These are phyloP conservation scores for Pichia paraexigua DNA, from an alignment of 805 yeast species.

Conservation along the genomic window DNA sequence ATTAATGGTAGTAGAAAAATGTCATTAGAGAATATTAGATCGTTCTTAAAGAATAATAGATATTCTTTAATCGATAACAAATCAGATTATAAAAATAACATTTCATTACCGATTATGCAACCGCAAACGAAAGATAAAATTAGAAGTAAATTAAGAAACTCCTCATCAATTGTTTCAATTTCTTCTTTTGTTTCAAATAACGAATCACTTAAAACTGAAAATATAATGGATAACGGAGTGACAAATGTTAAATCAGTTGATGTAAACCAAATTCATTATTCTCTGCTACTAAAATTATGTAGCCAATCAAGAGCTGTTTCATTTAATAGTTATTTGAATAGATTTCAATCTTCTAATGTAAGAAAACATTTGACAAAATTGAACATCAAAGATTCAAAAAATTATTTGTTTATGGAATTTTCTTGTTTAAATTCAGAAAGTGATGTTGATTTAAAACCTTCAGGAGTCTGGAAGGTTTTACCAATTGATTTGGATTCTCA, in stretches of 20 bases:
- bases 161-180: conserved; percentile 40
- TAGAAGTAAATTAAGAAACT: conserved; percentile 43
- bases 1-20: conserved; percentile 4
- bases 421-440: conserved; percentile 38
- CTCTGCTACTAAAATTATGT: conserved; percentile 31
- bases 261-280: conserved; percentile 27
- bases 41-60: conserved; percentile 3
- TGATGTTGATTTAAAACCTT: conserved; percentile 22
- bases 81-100: conserved; percentile 27
- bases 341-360: conserved; percentile 10
- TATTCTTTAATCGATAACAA: conserved; percentile 14
- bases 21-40: conserved; percentile 22
- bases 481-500: conserved; percentile 41
- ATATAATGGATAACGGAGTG: neutral
- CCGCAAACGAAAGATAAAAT: conserved; percentile 48
- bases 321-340: conserved; percentile 26
- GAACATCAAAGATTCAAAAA: neutral
- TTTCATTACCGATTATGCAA: conserved; percentile 54
- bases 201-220: neutral
- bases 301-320: conserved; percentile 25
- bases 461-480: conserved; percentile 39
- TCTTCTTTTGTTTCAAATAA: conserved; percentile 20
- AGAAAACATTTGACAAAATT: conserved; percentile 8
- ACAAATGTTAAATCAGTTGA: conserved; percentile 27
- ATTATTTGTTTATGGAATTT: conserved; percentile 33